Percentiles rank a stretch among this genome's conserved stretches.
These are phyloP conservation scores for Euryodendron excelsum DNA, from an alignment of 148 eudicot species.

Conservation along the genomic window DNA sequence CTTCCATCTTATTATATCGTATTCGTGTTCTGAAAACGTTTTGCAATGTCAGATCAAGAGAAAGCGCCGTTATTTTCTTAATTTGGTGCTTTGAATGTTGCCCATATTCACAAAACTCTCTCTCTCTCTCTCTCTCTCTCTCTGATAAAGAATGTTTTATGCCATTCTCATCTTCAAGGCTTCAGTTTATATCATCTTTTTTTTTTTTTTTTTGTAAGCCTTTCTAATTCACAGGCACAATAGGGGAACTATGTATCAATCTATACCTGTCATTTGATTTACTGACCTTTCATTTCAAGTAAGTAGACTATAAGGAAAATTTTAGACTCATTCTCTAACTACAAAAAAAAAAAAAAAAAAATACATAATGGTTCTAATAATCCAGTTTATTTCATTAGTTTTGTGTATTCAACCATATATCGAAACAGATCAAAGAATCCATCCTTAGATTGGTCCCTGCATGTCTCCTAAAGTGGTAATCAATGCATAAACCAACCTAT, in stretches of 20 bases:
- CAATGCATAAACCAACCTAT: not conserved
- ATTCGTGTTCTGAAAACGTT: slow-evolving; percentile 16
- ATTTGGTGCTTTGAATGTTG: slow-evolving; percentile 8
- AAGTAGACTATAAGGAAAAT: too few species aligned
- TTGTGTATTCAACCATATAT: too few species aligned
- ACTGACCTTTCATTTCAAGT: too few species aligned
- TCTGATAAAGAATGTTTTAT: slow-evolving; percentile 12
- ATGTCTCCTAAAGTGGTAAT: slow-evolving; percentile 5
- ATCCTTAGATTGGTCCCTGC: not conserved
- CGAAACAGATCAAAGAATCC: too few species aligned
- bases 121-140: not conserved
- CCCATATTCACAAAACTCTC: slow-evolving; percentile 7
- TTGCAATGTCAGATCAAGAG: slow-evolving; percentile 6
- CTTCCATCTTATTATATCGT: not conserved
- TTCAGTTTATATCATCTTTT: too few species aligned
- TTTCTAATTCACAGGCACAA: not conserved
- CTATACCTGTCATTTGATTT: not conserved
- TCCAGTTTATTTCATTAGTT: too few species aligned
- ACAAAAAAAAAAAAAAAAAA: too few species aligned
- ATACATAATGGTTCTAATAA: too few species aligned
- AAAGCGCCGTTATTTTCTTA: not conserved
- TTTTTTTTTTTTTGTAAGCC: too few species aligned
- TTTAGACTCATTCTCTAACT: too few species aligned
- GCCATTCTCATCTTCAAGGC: too few species aligned
- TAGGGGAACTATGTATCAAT: too few species aligned